Conservation (phyloP, 2,329 filamentous ascomycete species). For the Coleophoma cylindrospora region DNA sequence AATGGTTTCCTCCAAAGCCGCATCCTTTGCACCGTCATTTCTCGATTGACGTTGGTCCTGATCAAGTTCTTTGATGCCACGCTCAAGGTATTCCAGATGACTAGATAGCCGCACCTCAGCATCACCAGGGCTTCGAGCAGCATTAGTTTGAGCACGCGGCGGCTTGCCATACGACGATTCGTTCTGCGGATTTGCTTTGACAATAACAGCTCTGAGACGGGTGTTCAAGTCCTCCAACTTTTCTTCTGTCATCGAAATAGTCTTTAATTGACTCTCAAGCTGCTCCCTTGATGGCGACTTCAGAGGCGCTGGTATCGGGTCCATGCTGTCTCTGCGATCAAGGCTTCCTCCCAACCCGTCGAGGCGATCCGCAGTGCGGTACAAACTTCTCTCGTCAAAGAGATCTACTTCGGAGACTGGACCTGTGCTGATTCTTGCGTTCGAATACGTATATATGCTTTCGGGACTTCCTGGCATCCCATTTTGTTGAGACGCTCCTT, state of each 20-base stretch:
- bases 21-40: constrained; percentile 17
- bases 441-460: constrained; percentile 66
- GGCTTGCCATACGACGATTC: constrained; percentile 14
- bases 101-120: constrained; percentile 41
- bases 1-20: constrained; percentile 44
- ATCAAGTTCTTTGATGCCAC: constrained; percentile 55
- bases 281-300: constrained; percentile 15
- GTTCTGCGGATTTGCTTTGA: constrained; percentile 51
- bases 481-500: constrained; percentile 29
- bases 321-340: constrained; percentile 6
- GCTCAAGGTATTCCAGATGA: constrained; percentile 69
- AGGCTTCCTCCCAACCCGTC: constrained; percentile 38
- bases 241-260: constrained; percentile 57
- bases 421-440: constrained; percentile 54
- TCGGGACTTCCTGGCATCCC: constrained; percentile 71
- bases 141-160: constrained; percentile 34
- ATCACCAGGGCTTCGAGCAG: constrained; percentile 22
- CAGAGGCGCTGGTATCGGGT: constrained; percentile 13
- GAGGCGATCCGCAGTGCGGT: constrained; percentile 61
- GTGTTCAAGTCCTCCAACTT: constrained; percentile 65
- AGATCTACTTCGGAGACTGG: constrained; percentile 50
- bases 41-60: constrained; percentile 40
- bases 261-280: constrained; percentile 32
- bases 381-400: constrained; percentile 75
- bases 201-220: constrained; percentile 61